A percentile compares a stretch with the other conserved stretches of the same genome.
Evolutionary conservation across 805 yeast species (phyloP).

Genomic region (Cyberlindnera americana): DNA sequence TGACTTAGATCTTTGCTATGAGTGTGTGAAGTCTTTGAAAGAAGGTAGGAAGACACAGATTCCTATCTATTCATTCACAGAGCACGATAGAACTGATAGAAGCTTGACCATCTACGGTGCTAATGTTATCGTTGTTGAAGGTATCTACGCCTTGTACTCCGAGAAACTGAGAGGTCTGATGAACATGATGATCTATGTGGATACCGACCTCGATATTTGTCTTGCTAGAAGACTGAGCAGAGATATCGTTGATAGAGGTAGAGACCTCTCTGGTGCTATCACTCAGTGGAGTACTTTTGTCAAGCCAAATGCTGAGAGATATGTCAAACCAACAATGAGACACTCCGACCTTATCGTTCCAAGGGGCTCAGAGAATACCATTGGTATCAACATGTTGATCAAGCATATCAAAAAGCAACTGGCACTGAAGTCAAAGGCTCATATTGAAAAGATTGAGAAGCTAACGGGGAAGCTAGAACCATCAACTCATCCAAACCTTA

Average conservation of each 20-base stretch:
- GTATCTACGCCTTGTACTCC: slow-evolving; percentile 79
- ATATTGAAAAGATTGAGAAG: slow-evolving; percentile 56
- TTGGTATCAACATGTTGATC: slow-evolving; percentile 78
- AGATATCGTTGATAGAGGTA: slow-evolving; percentile 81
- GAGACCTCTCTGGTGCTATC: slow-evolving; percentile 79
- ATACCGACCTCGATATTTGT: slow-evolving; percentile 91
- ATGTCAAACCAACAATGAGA: slow-evolving; percentile 70
- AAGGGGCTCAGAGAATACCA: slow-evolving; percentile 75
- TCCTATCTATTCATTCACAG: slow-evolving; percentile 65
- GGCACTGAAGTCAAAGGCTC: slow-evolving; percentile 58
- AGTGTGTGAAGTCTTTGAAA: slow-evolving; percentile 62
- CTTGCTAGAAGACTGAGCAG: slow-evolving; percentile 82
- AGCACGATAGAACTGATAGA: slow-evolving; percentile 57
- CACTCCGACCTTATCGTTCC: slow-evolving; percentile 90
- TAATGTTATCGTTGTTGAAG: slow-evolving; percentile 88
- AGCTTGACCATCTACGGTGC: slow-evolving; percentile 86
- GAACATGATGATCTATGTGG: slow-evolving; percentile 88
- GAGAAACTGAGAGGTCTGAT: slow-evolving; percentile 64
- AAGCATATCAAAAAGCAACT: slow-evolving; percentile 76
- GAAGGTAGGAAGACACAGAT: slow-evolving; percentile 65
- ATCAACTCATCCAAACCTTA: slow-evolving; percentile 15
- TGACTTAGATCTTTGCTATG: slow-evolving; percentile 69
- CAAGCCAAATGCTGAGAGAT: slow-evolving; percentile 83
- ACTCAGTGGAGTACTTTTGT: slow-evolving; percentile 90
- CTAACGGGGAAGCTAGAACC: slow-evolving; percentile 44